These are phyloP conservation scores for Closterium sp. DNA, from an alignment of 139 green algal genomes.

Conservation along the genomic window DNA sequence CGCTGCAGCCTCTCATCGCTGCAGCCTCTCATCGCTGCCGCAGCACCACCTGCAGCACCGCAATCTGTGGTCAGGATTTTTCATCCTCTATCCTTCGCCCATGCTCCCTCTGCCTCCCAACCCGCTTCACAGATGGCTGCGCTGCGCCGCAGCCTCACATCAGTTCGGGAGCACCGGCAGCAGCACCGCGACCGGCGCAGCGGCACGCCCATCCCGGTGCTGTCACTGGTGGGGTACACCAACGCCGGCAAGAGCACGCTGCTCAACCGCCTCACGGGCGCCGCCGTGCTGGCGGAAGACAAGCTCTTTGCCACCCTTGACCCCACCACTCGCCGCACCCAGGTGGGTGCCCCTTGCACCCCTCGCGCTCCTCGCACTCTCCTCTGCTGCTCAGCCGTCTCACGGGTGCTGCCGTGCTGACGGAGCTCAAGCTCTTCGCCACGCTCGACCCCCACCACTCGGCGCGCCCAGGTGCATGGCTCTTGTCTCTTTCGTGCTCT, in stretches of 20 bases:
- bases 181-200: conserved; percentile 64
- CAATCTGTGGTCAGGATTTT: no score
- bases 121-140: conserved; percentile 47
- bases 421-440: neutral
- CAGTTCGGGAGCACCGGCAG: conserved; percentile 62
- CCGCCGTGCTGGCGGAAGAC: conserved; percentile 84
- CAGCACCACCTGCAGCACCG: no score
- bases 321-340: conserved; percentile 78
- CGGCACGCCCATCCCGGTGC: conserved; percentile 71
- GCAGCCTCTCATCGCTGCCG: no score
- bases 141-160: conserved; percentile 70
- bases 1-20: no score
- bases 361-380: no score
- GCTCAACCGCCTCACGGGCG: conserved; percentile 63
- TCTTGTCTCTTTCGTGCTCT: neutral
- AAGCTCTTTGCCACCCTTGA: conserved; percentile 98
- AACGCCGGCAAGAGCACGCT: conserved; percentile 78
- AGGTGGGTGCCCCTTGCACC: no score
- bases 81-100: no score
- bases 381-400: no score
- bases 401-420: no score
- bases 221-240: conserved; percentile 91
- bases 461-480: neutral
- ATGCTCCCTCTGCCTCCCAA: no score
- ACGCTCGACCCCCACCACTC: neutral